Conservation (phyloP, 768 basidiomycete genomes). For the Heimioporus sp. region DNA sequence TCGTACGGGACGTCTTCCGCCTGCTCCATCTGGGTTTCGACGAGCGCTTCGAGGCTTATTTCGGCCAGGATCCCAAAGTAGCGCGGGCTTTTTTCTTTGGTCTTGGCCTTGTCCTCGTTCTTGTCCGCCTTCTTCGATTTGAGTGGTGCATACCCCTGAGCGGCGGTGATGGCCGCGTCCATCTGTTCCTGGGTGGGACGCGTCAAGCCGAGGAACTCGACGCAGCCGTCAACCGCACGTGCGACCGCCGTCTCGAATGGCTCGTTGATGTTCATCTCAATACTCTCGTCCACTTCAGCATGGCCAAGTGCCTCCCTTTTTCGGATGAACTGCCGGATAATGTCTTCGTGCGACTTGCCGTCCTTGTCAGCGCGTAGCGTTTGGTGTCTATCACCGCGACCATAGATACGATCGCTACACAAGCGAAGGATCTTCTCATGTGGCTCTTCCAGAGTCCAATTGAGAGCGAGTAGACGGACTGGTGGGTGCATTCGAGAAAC, state of each 20-base stretch:
- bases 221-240: constrained; percentile 58
- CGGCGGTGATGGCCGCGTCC: constrained; percentile 39
- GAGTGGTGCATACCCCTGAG: constrained; percentile 39
- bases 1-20: constrained; percentile 29
- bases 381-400: constrained; percentile 85
- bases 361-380: constrained; percentile 59
- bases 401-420: constrained; percentile 70
- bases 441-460: constrained; percentile 66
- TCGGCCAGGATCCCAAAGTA: constrained; percentile 84
- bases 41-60: constrained; percentile 51
- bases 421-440: constrained; percentile 66
- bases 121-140: constrained; percentile 1
- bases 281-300: constrained; percentile 60
- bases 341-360: constrained; percentile 64
- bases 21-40: constrained; percentile 42
- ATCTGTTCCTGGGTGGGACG: constrained; percentile 57
- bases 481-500: constrained; percentile 43
- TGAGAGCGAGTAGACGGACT: constrained; percentile 75
- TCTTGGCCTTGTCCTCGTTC: constrained; percentile 24
- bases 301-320: constrained; percentile 58
- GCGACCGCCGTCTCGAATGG: constrained; percentile 52
- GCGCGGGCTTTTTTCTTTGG: constrained; percentile 40
- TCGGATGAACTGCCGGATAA: constrained; percentile 80
- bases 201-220: constrained; percentile 50
- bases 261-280: constrained; percentile 67